Evolutionary conservation across 1,139 yeast genomes (phyloP).

Genomic region (Diutina catenulata): DNA sequence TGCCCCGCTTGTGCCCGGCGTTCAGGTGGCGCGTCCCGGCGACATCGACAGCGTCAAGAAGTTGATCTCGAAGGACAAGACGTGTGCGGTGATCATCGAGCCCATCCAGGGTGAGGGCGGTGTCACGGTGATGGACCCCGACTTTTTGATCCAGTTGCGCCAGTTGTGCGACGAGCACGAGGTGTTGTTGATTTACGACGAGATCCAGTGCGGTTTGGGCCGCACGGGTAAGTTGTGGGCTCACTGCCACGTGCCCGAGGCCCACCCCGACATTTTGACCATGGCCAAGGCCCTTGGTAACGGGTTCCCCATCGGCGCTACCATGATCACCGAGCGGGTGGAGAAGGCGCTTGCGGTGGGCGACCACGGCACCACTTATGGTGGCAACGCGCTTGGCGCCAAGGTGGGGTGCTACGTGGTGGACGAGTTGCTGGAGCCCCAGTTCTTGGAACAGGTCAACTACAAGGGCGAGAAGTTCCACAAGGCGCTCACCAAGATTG

Average conservation of each 20-base stretch:
- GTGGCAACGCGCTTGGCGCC: constrained; percentile 91
- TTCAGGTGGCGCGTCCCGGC: constrained; percentile 49
- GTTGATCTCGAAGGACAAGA: constrained; percentile 49
- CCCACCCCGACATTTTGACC: constrained; percentile 89
- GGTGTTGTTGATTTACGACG: constrained; percentile 80
- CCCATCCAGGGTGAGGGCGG: constrained; percentile 99
- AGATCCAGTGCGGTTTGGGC: constrained; percentile 94
- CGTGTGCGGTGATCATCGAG: constrained; percentile 90
- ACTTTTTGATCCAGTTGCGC: constrained; percentile 56
- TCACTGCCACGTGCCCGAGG: constrained; percentile 63
- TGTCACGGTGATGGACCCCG: constrained; percentile 51
- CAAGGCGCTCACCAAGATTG: constrained; percentile 38
- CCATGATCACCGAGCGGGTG: constrained; percentile 71
- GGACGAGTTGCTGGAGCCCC: constrained; percentile 47
- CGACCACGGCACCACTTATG: constrained; percentile 96
- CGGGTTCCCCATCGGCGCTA: constrained; percentile 97
- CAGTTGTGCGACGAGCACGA: constrained; percentile 58
- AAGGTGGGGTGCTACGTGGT: constrained; percentile 72
- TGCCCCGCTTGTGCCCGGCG: constrained; percentile 81
- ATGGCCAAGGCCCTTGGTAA: constrained; percentile 95
- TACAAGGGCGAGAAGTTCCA: constrained; percentile 45
- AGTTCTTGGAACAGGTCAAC: constrained; percentile 48
- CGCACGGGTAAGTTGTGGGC: constrained; percentile 94
- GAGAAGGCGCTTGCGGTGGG: constrained; percentile 70
- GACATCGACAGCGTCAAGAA: constrained; percentile 47